These are phyloP conservation scores for Alternaria sp. DNA, from an alignment of 2,329 filamentous ascomycete species.

Conservation along the genomic window DNA sequence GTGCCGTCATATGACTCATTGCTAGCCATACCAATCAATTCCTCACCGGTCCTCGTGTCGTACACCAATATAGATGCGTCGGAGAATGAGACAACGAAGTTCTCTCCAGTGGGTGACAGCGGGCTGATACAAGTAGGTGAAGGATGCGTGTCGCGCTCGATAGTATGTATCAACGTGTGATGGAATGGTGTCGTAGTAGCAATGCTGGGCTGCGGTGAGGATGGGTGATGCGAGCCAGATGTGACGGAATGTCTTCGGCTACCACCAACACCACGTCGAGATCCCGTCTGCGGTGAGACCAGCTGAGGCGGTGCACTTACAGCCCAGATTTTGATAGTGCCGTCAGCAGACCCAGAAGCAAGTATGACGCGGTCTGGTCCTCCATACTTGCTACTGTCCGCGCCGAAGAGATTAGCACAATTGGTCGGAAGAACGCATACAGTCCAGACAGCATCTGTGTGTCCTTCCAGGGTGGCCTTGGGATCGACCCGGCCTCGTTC, in stretches of 20 bases:
- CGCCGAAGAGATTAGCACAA: slow-evolving; percentile 78
- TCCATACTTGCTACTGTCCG: slow-evolving; percentile 73
- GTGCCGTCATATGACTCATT: slow-evolving; percentile 92
- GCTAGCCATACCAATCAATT: slow-evolving; percentile 91
- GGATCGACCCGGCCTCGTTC: slow-evolving; percentile 92
- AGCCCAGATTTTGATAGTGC: slow-evolving; percentile 91
- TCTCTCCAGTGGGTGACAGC: slow-evolving; percentile 79
- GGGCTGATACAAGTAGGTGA: slow-evolving; percentile 94
- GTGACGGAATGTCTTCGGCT: slow-evolving; percentile 92
- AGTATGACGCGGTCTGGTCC: slow-evolving; percentile 84
- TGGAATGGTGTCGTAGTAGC: slow-evolving; percentile 87
- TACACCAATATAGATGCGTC: slow-evolving; percentile 91
- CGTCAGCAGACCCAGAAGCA: slow-evolving; percentile 91
- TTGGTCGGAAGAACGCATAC: slow-evolving; percentile 90
- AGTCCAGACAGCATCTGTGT: slow-evolving; percentile 95
- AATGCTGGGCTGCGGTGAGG: slow-evolving; percentile 84
- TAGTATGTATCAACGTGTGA: slow-evolving; percentile 86
- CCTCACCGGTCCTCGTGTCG: slow-evolving; percentile 89
- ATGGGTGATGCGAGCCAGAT: slow-evolving; percentile 89
- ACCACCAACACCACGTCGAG: slow-evolving; percentile 71
- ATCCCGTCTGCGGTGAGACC: slow-evolving; percentile 77
- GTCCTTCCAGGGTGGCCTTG: slow-evolving; percentile 91
- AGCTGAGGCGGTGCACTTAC: slow-evolving; percentile 88
- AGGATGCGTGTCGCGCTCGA: slow-evolving; percentile 70
- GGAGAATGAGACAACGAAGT: slow-evolving; percentile 90